Evolutionary conservation across 345 rosid genomes (phyloP), one percentile per base, ranked within the genome.

Genomic region (Citrus glauca): DNA sequence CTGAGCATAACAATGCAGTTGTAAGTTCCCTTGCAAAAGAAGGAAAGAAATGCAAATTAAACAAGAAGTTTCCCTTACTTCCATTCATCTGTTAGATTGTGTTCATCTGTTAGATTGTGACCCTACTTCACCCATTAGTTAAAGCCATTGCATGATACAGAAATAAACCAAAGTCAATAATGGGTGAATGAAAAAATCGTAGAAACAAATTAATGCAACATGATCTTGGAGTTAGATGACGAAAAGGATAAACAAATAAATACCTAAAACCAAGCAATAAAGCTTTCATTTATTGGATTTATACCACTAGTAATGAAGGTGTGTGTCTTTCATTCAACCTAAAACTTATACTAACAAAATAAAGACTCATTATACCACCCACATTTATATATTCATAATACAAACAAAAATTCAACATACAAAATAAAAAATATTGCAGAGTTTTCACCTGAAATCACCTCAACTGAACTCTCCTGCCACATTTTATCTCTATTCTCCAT

Each of bases 381-480:
- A 78, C 40, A 60, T 78, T 76, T 60, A 80, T 70, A 77, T 56
- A 77, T 53, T 82, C 69, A 75, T 64, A 79, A 73, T 78, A 86
- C 83, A 82, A 32, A 85, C 73, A 78, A 85, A 84, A 85, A 84
- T 77, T 61, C 55, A 85, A 85, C 82, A 85, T 73, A 82, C 78
- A 72, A 84, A 84, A 74, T 37, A 69, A 79, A 79, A 61, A 61
- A 81, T 72, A 72, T 79, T 48, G 77, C 82, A 70, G 80, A 87
- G 82, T 84, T 69, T 82, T 89, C 89, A 87, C 92, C 91, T 87
- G 87, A 77, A 77, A 77, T 81, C 76, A 74, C 85, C 78, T 81
- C 81, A 67, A 74, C 70, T 71, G 57, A 80, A 81, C 73, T 81
- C 82, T 72, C 80, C 85, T 45, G 79, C 67, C 82, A 63, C 80